Base-by-base conservation (phyloP, 2,329 filamentous ascomycete genomes). In the Pseudogymnoascus sp. region DNA sequence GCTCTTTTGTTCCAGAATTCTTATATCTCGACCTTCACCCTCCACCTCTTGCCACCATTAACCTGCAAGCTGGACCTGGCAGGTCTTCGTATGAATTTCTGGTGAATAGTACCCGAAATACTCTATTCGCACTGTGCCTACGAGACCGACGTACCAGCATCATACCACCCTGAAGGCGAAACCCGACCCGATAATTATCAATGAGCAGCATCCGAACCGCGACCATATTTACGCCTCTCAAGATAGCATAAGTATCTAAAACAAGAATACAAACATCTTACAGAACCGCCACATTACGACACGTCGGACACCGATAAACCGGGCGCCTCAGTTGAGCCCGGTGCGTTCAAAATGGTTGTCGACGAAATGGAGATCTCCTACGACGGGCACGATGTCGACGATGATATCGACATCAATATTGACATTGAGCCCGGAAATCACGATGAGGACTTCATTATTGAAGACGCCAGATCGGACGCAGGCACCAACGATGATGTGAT, bases 361-460 rank as follows among this genome's bases (percentile, higher is more conserved):
- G 76, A 80, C 60, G 75, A 68, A 61, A 83, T 83, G 81, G 81
- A 84, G 64, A 75, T 86, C 68, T 75, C 80, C 67, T 75, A 80
- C 41, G 76, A 78, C 61, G 77, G 74, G 53, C 71, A 68, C 20
- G 64, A 68, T 58, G 68, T 71, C 43, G 77, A 80, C 60, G 76
- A 75, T 59, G 80, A 83, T 61, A 80, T 82, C 60, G 81, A 84
- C 62, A 83, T 87, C 63, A 83, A 87, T 65, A 76, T 86, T 63
- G 82, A 84, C 65, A 70, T 79, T 63, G 73, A 75, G 67, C 71
- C 68, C 50, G 71, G 69, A 14, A 67, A 69, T 30, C 70, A 72
- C 25, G 77, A 86, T 62, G 80, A 84, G 66, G 80, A 84, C 65
- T 76, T 78, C 62, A 82, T 84, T 60, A 75, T 83, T 57, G 78